phyloP scores from a whole-genome alignment of 192 early-diverging fungal species.

The Allomyces macrogynus region DNA sequence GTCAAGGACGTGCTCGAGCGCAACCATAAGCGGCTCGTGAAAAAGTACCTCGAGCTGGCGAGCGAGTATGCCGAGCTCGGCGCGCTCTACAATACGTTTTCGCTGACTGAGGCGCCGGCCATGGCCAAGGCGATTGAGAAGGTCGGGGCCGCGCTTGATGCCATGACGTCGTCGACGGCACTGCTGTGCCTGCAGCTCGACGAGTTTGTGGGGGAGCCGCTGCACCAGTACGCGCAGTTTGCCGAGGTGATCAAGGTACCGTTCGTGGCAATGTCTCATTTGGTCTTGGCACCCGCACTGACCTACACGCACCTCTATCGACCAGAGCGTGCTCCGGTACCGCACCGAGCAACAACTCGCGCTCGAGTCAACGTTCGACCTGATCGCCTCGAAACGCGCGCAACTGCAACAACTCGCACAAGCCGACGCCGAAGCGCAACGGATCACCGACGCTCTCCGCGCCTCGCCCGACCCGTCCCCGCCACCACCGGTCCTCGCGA shows the following conservation, averaged over 20 bases:
- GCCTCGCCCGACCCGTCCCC: not conserved
- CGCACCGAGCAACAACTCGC: conserved; percentile 63
- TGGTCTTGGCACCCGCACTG: no score
- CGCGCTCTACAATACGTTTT: conserved; percentile 84
- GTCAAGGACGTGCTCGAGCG: conserved; percentile 51
- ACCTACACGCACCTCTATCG: no score
- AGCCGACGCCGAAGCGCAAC: conserved; percentile 42
- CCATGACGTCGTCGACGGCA: conserved; percentile 50
- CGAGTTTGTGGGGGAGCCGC: conserved; percentile 53
- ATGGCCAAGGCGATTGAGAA: conserved; percentile 75
- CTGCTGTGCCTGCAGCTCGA: conserved; percentile 44
- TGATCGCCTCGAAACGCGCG: conserved; percentile 13
- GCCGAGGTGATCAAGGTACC: conserved; percentile 54
- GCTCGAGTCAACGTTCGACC: conserved; percentile 20
- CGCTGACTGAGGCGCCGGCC: conserved; percentile 50
- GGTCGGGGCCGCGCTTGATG: conserved; percentile 77
- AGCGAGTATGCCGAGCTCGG: conserved; percentile 71
- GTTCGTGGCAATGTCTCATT: no score
- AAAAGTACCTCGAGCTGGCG: conserved; percentile 37
- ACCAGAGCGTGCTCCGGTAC: conserved; percentile 45
- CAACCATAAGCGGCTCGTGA: conserved; percentile 50
- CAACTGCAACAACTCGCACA: conserved; percentile 17
- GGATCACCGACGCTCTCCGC: conserved; percentile 41
- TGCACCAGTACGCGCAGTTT: conserved; percentile 80
- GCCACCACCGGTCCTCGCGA: conserved; percentile 1